These are phyloP conservation scores for Quercus aquifolioides DNA, from an alignment of 306 rosid species.

Conservation along the genomic window DNA sequence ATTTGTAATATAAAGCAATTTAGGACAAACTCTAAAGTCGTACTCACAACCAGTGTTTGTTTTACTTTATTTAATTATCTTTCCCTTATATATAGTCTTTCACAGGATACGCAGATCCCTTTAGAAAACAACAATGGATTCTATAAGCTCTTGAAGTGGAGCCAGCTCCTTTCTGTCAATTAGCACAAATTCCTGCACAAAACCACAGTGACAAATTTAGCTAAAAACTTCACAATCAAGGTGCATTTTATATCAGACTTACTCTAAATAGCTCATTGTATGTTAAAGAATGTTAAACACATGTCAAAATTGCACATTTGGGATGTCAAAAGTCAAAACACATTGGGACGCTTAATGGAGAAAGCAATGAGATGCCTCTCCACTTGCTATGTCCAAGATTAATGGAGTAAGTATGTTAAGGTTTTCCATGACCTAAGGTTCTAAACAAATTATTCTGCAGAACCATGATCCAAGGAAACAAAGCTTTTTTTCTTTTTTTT, in stretches of 20 bases:
- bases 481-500: neutral
- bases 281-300: too few relatives aligned
- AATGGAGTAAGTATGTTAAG: too few relatives aligned
- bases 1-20: neutral
- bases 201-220: neutral
- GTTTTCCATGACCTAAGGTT: too few relatives aligned
- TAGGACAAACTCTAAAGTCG: conserved; percentile 17
- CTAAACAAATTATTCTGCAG: neutral
- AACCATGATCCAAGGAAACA: neutral
- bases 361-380: neutral
- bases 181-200: conserved; percentile 86
- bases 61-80: conserved; percentile 19
- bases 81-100: conserved; percentile 28
- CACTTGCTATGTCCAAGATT: neutral
- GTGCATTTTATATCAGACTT: neutral
- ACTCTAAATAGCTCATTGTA: too few relatives aligned
- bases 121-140: conserved; percentile 80
- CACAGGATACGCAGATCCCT: conserved; percentile 31
- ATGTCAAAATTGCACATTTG: neutral
- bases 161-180: conserved; percentile 98
- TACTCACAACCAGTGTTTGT: conserved; percentile 18
- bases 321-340: neutral
- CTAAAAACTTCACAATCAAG: neutral
- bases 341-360: neutral
- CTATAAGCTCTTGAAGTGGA: conserved; percentile 99